Evolutionary conservation across 2,329 filamentous ascomycete genomes (phyloP).

Genomic region (Scopulariopsis brevicaulis): DNA sequence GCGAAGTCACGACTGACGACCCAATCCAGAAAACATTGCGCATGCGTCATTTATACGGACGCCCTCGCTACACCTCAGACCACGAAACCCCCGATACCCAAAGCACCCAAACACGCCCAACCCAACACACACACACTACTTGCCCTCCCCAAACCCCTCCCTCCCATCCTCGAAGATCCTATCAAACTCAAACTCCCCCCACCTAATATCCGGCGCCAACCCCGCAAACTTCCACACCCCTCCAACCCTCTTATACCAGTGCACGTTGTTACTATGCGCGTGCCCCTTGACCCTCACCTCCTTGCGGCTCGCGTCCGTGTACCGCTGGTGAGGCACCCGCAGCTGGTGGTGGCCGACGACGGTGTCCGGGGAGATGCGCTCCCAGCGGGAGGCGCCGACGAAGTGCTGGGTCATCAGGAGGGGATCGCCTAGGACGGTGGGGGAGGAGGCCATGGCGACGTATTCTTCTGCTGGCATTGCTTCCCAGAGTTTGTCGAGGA

Average conservation of each 20-base stretch:
- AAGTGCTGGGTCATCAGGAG: conserved; percentile 55
- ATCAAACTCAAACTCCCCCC: conserved; percentile 46
- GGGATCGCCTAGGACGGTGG: conserved; percentile 46
- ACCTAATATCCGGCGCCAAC: conserved; percentile 41
- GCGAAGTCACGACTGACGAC: not conserved
- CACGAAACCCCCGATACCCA: not conserved
- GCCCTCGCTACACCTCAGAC: not conserved
- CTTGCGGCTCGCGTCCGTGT: conserved; percentile 32
- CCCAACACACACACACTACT: not conserved
- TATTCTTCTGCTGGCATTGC: conserved; percentile 51
- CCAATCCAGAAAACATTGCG: not conserved
- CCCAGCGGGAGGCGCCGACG: conserved; percentile 47
- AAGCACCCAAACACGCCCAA: not conserved
- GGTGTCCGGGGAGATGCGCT: conserved; percentile 44
- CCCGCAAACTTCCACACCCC: conserved; percentile 53
- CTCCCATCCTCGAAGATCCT: conserved; percentile 30
- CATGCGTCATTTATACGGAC: too few species aligned
- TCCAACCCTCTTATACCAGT: conserved; percentile 45
- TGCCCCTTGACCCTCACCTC: conserved; percentile 47
- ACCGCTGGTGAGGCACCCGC: conserved; percentile 50
- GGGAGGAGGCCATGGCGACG: conserved; percentile 45
- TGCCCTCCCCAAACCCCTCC: conserved; percentile 7
- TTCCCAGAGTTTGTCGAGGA: conserved; percentile 49
- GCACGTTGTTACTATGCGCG: conserved; percentile 43
- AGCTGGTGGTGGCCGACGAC: conserved; percentile 50